These are phyloP conservation scores for Trametes versicolor DNA, from an alignment of 1,284 basidiomycete species.

Conservation along the genomic window DNA sequence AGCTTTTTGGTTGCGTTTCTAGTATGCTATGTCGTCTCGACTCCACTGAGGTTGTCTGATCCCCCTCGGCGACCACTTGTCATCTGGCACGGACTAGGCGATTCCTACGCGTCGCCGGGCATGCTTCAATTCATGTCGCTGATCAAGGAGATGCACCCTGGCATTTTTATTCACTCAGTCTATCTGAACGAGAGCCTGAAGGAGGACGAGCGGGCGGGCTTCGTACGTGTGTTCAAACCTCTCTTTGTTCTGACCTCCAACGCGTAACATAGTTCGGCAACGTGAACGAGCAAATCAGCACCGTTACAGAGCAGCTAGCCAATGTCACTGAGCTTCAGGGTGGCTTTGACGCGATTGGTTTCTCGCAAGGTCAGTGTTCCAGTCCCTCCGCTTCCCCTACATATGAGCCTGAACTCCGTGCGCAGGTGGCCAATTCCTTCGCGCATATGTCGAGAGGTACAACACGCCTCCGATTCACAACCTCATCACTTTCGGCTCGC, in stretches of 20 bases:
- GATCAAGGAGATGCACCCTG: conserved; percentile 80
- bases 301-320: conserved; percentile 75
- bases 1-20: conserved; percentile 7
- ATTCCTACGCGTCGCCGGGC: conserved; percentile 70
- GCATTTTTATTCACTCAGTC: conserved; percentile 88
- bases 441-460: conserved; percentile 89
- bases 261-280: conserved; percentile 75
- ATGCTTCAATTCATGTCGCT: conserved; percentile 75
- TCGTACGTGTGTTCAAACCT: conserved; percentile 60
- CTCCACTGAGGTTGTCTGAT: conserved; percentile 9
- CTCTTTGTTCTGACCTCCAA: not conserved
- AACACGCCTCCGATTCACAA: conserved; percentile 83
- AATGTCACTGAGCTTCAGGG: conserved; percentile 72
- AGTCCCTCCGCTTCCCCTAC: not conserved
- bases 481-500: conserved; percentile 89
- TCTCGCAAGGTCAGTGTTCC: conserved; percentile 79
- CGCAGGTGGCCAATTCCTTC: conserved; percentile 85
- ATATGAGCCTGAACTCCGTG: not conserved
- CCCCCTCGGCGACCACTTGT: conserved; percentile 73
- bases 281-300: conserved; percentile 75
- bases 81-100: conserved; percentile 95
- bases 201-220: conserved; percentile 82
- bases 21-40: conserved; percentile 10
- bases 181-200: conserved; percentile 74
- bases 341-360: conserved; percentile 93